Percentiles rank a stretch among this genome's conserved stretches.
phyloP scores from a whole-genome alignment of 495 filamentous ascomycete species.

The Schizothecium vesticola region DNA sequence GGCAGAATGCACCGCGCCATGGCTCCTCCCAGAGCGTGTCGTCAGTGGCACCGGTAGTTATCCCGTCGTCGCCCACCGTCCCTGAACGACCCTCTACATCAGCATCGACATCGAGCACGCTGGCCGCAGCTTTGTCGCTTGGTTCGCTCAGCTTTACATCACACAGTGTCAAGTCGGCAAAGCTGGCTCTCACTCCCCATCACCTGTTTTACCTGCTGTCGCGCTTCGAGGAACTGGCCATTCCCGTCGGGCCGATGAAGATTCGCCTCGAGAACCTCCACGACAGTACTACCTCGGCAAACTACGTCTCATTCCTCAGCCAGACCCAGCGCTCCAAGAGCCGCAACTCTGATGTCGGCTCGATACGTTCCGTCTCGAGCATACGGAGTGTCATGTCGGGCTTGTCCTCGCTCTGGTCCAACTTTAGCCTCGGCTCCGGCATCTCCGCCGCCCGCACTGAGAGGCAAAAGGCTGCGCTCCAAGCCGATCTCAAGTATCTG shows the following conservation, averaged over 20 bases:
- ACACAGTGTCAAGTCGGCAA: constrained; percentile 77
- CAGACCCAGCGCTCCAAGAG: constrained; percentile 69
- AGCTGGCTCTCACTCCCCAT: constrained; percentile 91
- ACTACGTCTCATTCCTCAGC: constrained; percentile 93
- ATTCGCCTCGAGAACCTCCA: constrained; percentile 92
- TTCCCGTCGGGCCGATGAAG: constrained; percentile 91
- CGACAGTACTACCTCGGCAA: constrained; percentile 74
- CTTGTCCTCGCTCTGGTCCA: constrained; percentile 89
- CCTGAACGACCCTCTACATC: constrained; percentile 51
- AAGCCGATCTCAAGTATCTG: constrained; percentile 86
- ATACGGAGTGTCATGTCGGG: constrained; percentile 95
- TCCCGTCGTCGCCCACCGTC: constrained; percentile 43
- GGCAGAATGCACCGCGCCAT: constrained; percentile 60
- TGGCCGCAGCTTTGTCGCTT: constrained; percentile 80
- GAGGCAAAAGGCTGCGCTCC: constrained; percentile 76
- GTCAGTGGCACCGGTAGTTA: constrained; percentile 42
- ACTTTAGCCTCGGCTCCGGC: constrained; percentile 69
- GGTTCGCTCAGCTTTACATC: constrained; percentile 80
- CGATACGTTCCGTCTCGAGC: constrained; percentile 92
- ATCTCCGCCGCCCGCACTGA: constrained; percentile 74
- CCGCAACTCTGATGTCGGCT: constrained; percentile 75
- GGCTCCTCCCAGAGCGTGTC: constrained; percentile 52
- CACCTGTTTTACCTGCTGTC: constrained; percentile 95
- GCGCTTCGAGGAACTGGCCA: constrained; percentile 85
- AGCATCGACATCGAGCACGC: constrained; percentile 63